phyloP scores from a whole-genome alignment of 352 stramenopile species.

The Globisporangium splendens region DNA sequence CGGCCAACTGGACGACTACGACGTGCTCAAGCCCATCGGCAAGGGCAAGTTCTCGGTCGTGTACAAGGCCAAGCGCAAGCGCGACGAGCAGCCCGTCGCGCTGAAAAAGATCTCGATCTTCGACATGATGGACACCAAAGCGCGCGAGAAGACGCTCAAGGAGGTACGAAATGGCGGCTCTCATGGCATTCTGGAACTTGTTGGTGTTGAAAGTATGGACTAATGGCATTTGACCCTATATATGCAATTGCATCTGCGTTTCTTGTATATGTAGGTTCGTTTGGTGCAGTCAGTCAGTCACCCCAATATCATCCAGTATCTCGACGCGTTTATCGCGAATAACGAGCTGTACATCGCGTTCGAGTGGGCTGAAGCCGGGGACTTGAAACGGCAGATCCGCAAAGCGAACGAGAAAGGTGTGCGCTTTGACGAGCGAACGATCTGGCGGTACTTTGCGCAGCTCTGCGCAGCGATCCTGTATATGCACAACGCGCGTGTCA shows the following conservation, averaged over 20 bases:
- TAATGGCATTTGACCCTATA: background rate
- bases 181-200: background rate
- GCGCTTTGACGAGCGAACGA: conserved; percentile 89
- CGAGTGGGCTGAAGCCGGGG: conserved; percentile 91
- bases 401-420: conserved; percentile 84
- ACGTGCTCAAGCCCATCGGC: conserved; percentile 86
- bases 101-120: conserved; percentile 94
- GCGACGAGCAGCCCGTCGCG: conserved; percentile 74
- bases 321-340: conserved; percentile 89
- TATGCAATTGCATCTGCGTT: no score
- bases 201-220: no score
- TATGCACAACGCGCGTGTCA: conserved; percentile 88
- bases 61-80: conserved; percentile 75
- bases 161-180: conserved; percentile 27
- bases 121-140: conserved; percentile 87
- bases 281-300: conserved; percentile 89
- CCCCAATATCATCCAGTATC: conserved; percentile 90
- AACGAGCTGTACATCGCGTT: conserved; percentile 93
- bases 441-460: conserved; percentile 93
- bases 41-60: conserved; percentile 94
- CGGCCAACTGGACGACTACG: conserved; percentile 65
- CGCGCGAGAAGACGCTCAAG: conserved; percentile 90
- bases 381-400: conserved; percentile 91
- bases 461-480: conserved; percentile 85
- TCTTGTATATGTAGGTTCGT: conserved; percentile 60